These are phyloP conservation scores for Acanthamoeba quina DNA, from an alignment of 208 protist species.

Conservation along the genomic window DNA sequence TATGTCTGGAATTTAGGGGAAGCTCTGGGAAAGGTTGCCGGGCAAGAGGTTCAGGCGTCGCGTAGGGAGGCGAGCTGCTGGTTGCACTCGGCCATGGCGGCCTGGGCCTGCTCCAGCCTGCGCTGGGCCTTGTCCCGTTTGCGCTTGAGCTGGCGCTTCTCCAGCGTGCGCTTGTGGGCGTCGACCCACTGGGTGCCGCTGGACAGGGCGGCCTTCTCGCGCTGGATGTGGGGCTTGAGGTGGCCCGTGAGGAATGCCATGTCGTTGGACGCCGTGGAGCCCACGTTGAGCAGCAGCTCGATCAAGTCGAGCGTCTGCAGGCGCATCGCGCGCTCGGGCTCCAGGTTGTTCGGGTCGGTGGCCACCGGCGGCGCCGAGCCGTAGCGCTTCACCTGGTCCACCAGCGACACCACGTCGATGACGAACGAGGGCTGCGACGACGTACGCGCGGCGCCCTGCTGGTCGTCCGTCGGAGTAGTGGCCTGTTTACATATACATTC, in stretches of 20 bases:
- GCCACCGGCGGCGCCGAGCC: neutral
- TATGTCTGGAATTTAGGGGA: no score
- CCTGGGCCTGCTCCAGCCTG: neutral
- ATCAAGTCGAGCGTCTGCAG: neutral
- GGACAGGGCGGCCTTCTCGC: neutral
- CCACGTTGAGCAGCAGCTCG: neutral
- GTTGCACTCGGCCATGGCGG: neutral
- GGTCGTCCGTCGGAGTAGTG: neutral
- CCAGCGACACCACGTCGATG: neutral
- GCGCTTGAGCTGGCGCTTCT: neutral
- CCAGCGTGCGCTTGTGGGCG: neutral
- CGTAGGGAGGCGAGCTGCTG: neutral
- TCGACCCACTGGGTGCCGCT: neutral
- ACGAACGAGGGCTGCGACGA: neutral
- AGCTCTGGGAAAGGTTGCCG: no score
- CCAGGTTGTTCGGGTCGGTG: neutral
- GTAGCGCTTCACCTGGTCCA: neutral
- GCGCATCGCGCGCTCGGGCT: neutral
- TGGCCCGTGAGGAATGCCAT: neutral
- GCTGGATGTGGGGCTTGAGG: neutral
- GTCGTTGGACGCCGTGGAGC: neutral
- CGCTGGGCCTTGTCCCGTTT: neutral
- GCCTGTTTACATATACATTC: no score
- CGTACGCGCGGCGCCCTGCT: neutral
- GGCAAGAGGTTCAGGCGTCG: no score